Evolutionary conservation across 2,329 filamentous ascomycete species (phyloP).

Genomic region (Cladosporium sphaerospermum): DNA sequence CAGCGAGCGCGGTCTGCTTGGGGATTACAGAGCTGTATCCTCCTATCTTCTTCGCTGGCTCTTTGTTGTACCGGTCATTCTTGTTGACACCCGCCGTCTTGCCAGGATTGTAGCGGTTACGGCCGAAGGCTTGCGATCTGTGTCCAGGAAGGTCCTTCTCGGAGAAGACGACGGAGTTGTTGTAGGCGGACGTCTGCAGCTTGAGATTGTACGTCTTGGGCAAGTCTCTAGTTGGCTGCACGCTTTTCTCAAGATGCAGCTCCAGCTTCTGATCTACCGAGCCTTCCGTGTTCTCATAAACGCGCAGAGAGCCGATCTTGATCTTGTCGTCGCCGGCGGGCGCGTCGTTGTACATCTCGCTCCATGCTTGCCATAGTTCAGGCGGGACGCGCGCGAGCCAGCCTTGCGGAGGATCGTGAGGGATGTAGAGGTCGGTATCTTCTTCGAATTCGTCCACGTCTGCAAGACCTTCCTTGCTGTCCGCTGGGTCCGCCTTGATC

Average conservation of each 20-base stretch:
- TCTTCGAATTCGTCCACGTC: constrained; percentile 29
- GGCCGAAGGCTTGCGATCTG: constrained; percentile 14
- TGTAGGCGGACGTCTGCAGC: constrained; percentile 59
- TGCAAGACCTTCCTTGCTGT: constrained; percentile 8
- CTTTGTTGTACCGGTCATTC: constrained; percentile 20
- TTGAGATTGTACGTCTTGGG: constrained; percentile 85
- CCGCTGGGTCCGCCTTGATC: constrained; percentile 20
- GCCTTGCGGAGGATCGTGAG: constrained; percentile 17
- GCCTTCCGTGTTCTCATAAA: constrained; percentile 36
- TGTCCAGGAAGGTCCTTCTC: constrained; percentile 81
- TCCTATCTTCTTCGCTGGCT: constrained; percentile 19
- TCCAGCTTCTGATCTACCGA: constrained; percentile 37
- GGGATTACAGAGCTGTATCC: constrained; percentile 28
- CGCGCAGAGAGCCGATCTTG: constrained; percentile 52
- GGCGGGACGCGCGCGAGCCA: constrained; percentile 75
- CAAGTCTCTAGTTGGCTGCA: constrained; percentile 64
- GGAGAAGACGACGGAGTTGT: constrained; percentile 86
- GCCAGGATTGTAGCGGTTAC: constrained; percentile 14
- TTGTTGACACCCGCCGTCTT: constrained; percentile 22
- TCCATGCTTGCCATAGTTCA: constrained; percentile 76
- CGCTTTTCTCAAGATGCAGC: constrained; percentile 58
- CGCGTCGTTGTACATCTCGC: constrained; percentile 65
- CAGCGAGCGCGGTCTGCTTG: constrained; percentile 74
- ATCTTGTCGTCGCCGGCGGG: constrained; percentile 45
- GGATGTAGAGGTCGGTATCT: constrained; percentile 27